Evolutionary conservation across 2,329 filamentous ascomycete genomes (phyloP).

Genomic region (Xylariaceae sp.): DNA sequence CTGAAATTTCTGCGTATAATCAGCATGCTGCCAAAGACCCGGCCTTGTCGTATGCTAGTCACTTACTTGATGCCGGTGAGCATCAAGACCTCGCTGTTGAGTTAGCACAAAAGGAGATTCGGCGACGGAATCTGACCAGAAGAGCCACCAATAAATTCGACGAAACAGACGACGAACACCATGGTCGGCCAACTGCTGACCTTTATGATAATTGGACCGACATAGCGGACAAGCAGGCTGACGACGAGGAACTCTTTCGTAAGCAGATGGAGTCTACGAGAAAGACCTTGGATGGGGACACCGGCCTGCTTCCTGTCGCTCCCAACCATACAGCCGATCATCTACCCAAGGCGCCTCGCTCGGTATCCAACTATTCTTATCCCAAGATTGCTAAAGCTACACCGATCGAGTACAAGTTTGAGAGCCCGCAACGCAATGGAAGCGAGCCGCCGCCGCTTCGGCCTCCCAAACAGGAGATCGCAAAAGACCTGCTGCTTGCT

Average conservation of each 20-base stretch:
- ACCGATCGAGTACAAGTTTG: conserved; percentile 43
- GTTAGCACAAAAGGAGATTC: conserved; percentile 68
- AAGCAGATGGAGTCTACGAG: conserved; percentile 52
- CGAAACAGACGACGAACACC: conserved; percentile 54
- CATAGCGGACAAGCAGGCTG: conserved; percentile 31
- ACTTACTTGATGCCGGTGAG: conserved; percentile 64
- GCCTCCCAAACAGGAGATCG: conserved; percentile 37
- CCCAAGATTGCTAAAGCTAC: conserved; percentile 52
- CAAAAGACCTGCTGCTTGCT: conserved; percentile 13
- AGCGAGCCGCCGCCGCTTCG: conserved; percentile 34
- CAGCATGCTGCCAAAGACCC: conserved; percentile 56
- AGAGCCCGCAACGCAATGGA: conserved; percentile 19
- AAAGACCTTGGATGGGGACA: conserved; percentile 39
- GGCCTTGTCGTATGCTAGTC: conserved; percentile 49
- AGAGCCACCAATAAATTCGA: conserved; percentile 55
- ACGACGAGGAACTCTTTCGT: conserved; percentile 44
- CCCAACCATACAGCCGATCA: not conserved
- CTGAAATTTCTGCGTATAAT: conserved; percentile 37
- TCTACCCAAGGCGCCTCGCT: conserved; percentile 9
- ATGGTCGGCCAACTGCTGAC: conserved; percentile 46
- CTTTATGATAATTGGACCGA: conserved; percentile 43
- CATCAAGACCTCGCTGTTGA: conserved; percentile 73
- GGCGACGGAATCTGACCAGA: conserved; percentile 59
- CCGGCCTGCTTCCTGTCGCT: conserved; percentile 28
- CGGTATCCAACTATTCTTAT: conserved; percentile 45